Conservation (phyloP, 2,329 filamentous ascomycete species). For the Colletotrichum viniferum region DNA sequence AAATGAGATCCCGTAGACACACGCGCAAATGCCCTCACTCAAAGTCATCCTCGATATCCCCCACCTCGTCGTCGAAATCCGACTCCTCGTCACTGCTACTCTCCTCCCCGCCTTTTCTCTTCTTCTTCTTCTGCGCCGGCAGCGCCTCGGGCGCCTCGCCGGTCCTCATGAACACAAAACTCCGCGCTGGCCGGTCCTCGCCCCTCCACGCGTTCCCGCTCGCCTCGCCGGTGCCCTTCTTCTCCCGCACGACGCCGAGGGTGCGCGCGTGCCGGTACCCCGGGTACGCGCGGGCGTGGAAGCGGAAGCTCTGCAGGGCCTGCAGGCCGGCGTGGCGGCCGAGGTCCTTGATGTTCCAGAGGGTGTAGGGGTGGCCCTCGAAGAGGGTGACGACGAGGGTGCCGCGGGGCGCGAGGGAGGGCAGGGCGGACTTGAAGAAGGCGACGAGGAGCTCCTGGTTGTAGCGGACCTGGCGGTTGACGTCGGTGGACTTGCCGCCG, state of each 20-base stretch:
- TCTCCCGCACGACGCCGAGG: conserved; percentile 64
- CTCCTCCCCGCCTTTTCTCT: conserved; percentile 33
- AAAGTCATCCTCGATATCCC: not conserved
- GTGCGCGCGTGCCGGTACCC: conserved; percentile 78
- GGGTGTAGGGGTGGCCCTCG: conserved; percentile 90
- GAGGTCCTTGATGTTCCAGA: conserved; percentile 93
- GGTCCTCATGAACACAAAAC: conserved; percentile 66
- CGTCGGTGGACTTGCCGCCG: conserved; percentile 88
- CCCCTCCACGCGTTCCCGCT: conserved; percentile 46
- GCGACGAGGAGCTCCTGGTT: conserved; percentile 81
- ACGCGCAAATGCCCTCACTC: not conserved
- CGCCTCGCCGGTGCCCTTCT: conserved; percentile 42
- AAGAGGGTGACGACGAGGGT: conserved; percentile 85
- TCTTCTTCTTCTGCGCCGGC: conserved; percentile 33
- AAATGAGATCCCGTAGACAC: not conserved
- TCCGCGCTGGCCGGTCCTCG: conserved; percentile 53
- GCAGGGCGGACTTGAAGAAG: conserved; percentile 65
- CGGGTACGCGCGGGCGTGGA: conserved; percentile 70
- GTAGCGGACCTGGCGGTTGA: conserved; percentile 90
- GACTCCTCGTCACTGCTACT: conserved; percentile 26
- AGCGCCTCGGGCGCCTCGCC: conserved; percentile 45
- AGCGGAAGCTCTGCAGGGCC: conserved; percentile 73
- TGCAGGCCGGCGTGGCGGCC: conserved; percentile 77
- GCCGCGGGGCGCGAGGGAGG: conserved; percentile 58
- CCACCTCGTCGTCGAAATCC: conserved; percentile 30